Evolutionary conservation across 768 basidiomycete genomes (phyloP).

Genomic region (Trametes sanguinea): DNA sequence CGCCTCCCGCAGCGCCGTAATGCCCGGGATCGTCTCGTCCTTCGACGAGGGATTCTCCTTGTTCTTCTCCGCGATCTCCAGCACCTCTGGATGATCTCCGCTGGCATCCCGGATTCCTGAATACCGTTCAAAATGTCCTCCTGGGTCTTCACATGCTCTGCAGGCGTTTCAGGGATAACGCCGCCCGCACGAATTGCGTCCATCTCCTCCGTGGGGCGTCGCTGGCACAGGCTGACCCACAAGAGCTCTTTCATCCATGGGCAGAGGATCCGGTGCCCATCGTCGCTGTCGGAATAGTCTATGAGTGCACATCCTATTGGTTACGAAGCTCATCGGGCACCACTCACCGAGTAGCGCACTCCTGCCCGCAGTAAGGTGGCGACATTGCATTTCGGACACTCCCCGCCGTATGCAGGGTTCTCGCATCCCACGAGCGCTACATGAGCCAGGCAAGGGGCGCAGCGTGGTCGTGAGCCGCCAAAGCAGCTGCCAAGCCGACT

Average conservation of each 20-base stretch:
- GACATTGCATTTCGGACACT: background rate
- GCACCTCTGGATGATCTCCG: background rate
- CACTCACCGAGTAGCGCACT: background rate
- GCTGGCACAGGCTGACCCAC: background rate
- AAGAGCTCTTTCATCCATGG: background rate
- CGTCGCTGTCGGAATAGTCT: background rate
- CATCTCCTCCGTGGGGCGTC: background rate
- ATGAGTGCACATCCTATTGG: background rate
- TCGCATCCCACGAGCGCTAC: slow-evolving; percentile 8
- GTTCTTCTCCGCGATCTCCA: background rate
- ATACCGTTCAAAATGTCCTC: background rate
- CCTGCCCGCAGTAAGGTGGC: background rate
- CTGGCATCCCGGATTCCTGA: background rate
- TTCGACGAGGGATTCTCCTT: background rate
- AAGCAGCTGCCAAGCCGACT: slow-evolving; percentile 4
- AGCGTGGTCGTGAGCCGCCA: background rate
- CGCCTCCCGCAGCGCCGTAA: background rate
- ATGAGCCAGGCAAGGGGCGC: background rate
- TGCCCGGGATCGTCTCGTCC: background rate
- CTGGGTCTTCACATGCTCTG: background rate
- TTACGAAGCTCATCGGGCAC: background rate
- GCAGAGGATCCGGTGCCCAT: background rate
- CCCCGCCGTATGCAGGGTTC: background rate
- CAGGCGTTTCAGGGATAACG: background rate
- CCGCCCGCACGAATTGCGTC: background rate